These are phyloP conservation scores for Yamadazyma paraphyllophila DNA, from an alignment of 805 yeast species.

Conservation along the genomic window DNA sequence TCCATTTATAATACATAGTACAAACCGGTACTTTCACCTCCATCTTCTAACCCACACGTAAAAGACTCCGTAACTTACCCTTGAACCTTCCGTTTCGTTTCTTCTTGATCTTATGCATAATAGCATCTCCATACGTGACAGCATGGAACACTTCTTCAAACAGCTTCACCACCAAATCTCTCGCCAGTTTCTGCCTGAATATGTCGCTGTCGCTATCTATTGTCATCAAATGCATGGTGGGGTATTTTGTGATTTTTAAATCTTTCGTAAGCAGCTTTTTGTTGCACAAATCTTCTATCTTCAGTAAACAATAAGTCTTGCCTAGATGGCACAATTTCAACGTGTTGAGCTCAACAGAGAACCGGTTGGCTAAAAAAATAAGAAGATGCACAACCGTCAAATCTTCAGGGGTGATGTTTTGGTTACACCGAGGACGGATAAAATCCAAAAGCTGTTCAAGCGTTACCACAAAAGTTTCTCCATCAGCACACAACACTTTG, in stretches of 20 bases:
- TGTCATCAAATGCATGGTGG: constrained; percentile 12
- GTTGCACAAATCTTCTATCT: background rate
- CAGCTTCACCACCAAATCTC: background rate
- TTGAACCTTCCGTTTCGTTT: background rate
- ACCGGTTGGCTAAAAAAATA: constrained; percentile 6
- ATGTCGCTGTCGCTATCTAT: background rate
- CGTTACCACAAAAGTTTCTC: background rate
- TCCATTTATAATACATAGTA: too few relatives aligned
- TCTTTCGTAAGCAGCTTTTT: constrained; percentile 2
- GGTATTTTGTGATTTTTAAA: constrained; percentile 11
- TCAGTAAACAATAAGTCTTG: constrained; percentile 7
- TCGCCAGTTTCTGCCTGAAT: background rate
- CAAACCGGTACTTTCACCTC: too few relatives aligned
- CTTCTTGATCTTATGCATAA: constrained; percentile 5
- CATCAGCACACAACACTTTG: constrained; percentile 5
- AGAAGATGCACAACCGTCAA: constrained; percentile 11
- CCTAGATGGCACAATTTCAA: constrained; percentile 15
- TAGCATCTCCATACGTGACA: constrained; percentile 13
- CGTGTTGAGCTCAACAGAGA: background rate
- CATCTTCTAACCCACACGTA: too few relatives aligned
- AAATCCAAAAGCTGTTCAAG: constrained; percentile 3
- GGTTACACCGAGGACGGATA: background rate
- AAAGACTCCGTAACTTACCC: background rate
- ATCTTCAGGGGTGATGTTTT: background rate
- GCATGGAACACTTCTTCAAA: background rate